These are phyloP conservation scores for Phlebiopsis flavidoalba DNA, from an alignment of 768 basidiomycete species.

Conservation along the genomic window DNA sequence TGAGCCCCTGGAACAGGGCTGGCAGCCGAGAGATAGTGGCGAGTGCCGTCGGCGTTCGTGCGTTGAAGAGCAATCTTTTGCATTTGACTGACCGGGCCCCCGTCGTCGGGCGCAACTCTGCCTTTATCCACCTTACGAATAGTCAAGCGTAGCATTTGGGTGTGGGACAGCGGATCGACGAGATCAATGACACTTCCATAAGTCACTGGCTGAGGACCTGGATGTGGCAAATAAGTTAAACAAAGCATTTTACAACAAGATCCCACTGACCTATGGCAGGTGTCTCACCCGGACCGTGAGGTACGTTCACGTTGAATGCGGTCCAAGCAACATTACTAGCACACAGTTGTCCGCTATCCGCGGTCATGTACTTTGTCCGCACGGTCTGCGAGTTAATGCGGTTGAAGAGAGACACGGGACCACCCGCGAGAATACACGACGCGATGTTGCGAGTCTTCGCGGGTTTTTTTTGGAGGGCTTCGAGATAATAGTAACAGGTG, in stretches of 20 bases:
- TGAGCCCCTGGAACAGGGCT: constrained; percentile 78
- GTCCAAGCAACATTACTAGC: constrained; percentile 93
- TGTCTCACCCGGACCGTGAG: constrained; percentile 51
- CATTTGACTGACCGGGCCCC: constrained; percentile 93
- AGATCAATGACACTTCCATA: constrained; percentile 89
- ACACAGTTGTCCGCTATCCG: constrained; percentile 76
- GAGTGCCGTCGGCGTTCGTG: constrained; percentile 73
- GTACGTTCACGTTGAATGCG: constrained; percentile 89
- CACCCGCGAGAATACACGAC: constrained; percentile 84
- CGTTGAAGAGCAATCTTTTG: constrained; percentile 92
- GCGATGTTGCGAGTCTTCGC: constrained; percentile 91
- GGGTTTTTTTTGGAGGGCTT: constrained; percentile 93
- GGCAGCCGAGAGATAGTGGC: constrained; percentile 87
- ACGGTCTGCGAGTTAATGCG: constrained; percentile 96
- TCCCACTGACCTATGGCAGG: constrained; percentile 57
- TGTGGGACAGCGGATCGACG: constrained; percentile 80
- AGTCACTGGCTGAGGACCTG: constrained; percentile 62
- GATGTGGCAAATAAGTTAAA: not conserved
- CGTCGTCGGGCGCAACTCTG: constrained; percentile 79
- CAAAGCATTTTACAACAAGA: not conserved
- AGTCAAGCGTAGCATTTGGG: constrained; percentile 78
- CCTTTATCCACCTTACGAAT: constrained; percentile 94
- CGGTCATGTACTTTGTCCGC: constrained; percentile 95
- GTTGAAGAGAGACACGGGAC: constrained; percentile 90
- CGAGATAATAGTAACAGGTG: constrained; percentile 91